These are phyloP conservation scores for Mortierella sp. DNA, from an alignment of 371 early-diverging fungal genomes.

Conservation along the genomic window DNA sequence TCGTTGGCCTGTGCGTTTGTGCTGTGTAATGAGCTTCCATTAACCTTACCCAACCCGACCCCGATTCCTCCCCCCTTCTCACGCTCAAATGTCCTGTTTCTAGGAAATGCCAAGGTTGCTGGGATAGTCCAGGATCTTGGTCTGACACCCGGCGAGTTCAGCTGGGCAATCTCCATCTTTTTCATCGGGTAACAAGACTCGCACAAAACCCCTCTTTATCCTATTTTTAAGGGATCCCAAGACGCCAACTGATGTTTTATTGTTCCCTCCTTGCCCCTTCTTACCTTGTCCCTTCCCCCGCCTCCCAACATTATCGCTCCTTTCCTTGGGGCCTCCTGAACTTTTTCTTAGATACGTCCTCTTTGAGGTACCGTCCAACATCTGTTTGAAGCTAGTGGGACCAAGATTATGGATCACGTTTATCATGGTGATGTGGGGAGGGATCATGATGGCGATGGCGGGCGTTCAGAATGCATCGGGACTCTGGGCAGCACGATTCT, in stretches of 20 bases:
- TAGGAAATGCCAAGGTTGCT: conserved; percentile 59
- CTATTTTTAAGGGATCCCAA: no score
- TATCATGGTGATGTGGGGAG: conserved; percentile 73
- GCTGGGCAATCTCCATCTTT: conserved; percentile 27
- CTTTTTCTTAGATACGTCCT: conserved; percentile 15
- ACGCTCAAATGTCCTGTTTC: not conserved
- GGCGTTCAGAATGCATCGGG: conserved; percentile 58
- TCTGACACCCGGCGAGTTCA: conserved; percentile 13
- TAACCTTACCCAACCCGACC: no score
- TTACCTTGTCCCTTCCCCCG: not conserved
- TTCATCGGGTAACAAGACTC: conserved; percentile 17
- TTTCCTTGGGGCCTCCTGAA: not conserved
- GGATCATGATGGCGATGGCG: conserved; percentile 68
- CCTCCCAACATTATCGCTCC: not conserved
- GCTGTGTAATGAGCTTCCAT: no score
- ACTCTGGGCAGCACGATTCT: conserved; percentile 68
- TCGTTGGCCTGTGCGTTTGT: not conserved
- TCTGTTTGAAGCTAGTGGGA: conserved; percentile 34
- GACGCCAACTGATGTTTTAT: not conserved
- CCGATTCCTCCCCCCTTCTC: no score
- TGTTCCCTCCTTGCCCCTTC: not conserved
- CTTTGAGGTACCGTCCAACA: conserved; percentile 31
- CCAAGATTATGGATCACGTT: conserved; percentile 67
- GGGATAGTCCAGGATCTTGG: conserved; percentile 10
- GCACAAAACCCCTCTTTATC: not conserved